Base-by-base conservation (phyloP, 139 green algal genomes). In the Desmodesmus armatus region DNA sequence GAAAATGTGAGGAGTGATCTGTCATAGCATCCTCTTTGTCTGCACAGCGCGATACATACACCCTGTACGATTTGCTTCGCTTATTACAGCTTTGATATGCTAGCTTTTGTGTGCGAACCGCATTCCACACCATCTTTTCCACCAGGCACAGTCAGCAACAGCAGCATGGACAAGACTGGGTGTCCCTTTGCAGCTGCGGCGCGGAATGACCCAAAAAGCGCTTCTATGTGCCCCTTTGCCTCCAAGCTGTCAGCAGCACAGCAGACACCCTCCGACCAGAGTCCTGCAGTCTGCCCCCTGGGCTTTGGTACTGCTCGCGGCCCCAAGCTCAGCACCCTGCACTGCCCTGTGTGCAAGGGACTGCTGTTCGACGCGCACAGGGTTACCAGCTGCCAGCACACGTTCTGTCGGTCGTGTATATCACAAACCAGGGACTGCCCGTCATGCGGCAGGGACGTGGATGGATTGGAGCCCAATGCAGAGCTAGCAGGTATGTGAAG, bases 361-460 rank as follows among this genome's bases (percentile, higher is more conserved):
- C 49, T 93, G 76, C 81, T 91, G 4, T 87, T 82, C 76, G 89
- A 89, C n/a, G 84, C 77, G 1, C 69, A 87, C n/a, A 35, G 33
- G 23, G 19, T 70, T 21, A 78, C 29, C 17, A 23, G 5, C 23
- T 92, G 88, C 86, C 62, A 69, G 44, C 80, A 88, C 69, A 81
- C 62, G n/a, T 89, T 88, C 58, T 91, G 88, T 84, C 58, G 49
- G 19, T 37, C 66, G 27, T 94, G 91, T 66, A 82, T 92, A 15
- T 33, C 53, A 9, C 66, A 27, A 25, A 89, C 78, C 4, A 66
- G 41, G 31, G 90, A 92, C 66, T 94, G 91, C 83, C 90, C 90
- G 4, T 60, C 91, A 23, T 94, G 91, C 75, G 91, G 91, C 6
- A 65, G 73, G 6, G 91, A 94, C 69, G 80, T 94, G 9, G 69